Evolutionary conservation across 2,329 filamentous ascomycete genomes (phyloP), one percentile per base, ranked within the genome.

Genomic region (Botrytis elliptica): DNA sequence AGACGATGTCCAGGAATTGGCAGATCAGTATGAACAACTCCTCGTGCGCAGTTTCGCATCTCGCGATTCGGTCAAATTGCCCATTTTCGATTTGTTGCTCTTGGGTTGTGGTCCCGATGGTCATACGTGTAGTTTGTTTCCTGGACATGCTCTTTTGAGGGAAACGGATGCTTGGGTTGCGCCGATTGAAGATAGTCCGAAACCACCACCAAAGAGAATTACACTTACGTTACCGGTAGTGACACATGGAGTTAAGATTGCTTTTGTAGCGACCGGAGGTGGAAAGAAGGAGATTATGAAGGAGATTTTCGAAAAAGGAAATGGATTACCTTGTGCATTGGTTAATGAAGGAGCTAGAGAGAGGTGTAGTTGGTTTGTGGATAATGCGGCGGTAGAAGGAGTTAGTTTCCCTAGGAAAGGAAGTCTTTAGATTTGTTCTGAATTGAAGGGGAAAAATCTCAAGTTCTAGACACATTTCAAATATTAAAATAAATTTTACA

Each of bases 51-150:
- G 90, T 78, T 99, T 99, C 81, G 96, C 96, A 25, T 92, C 91
- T 77, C 92, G 95, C 81, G 96, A 99, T 84, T 96, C 93, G 76
- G 95, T 99, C 82, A 95, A 94, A 83, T 87, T 98, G 64, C 96
- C 96, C 78, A 92, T 97, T 81, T 99, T 98, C 83, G 96, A 99
- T 82, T 89, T 99, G 71, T 87, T 99, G 72, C 89, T 99, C 60
- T 90, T 99, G 60, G 96, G 96, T 79, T 97, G 93, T 82, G 96
- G 96, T 0, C 95, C 96, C 22, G 96, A 98, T 83, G 96, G 96
- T 70, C 96, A 99, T 85, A 98, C 96, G 49, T 98, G 96, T 90
- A 96, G 92, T 79, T 86, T 99, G 70, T 99, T 99, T 86, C 96
- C 96, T 8, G 92, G 92, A 72, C 95, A 98, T 82, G 89, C 91